Percentiles rank a stretch among this genome's conserved stretches.
Conservation (phyloP, 1,284 basidiomycete genomes). For the Malassezia restricta region DNA sequence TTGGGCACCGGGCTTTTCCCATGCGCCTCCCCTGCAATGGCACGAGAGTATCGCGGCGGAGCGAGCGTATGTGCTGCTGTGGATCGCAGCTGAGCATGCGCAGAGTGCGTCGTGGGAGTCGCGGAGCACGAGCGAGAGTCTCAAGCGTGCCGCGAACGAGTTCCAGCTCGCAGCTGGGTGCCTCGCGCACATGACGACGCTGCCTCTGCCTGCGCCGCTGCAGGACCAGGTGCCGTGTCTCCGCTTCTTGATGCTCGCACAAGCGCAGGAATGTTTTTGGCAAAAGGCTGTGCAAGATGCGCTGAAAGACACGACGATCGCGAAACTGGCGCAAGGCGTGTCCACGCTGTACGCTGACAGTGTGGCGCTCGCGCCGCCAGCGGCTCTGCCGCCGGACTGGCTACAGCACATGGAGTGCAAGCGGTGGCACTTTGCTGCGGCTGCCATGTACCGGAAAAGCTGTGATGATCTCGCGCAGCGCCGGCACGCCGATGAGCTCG, state of each 20-base stretch:
- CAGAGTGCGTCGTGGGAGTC: slow-evolving; percentile 24
- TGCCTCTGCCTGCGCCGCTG: slow-evolving; percentile 15
- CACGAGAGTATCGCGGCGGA: slow-evolving; percentile 12
- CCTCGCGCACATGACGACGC: slow-evolving; percentile 18
- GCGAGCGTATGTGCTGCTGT: slow-evolving; percentile 27
- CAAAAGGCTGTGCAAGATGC: slow-evolving; percentile 70
- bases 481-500: slow-evolving; percentile 38
- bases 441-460: slow-evolving; percentile 76
- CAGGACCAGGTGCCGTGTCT: slow-evolving; percentile 44
- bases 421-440: slow-evolving; percentile 72
- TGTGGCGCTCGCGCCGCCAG: not conserved
- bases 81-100: slow-evolving; percentile 28
- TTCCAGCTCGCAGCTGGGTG: slow-evolving; percentile 36
- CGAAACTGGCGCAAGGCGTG: slow-evolving; percentile 69
- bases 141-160: slow-evolving; percentile 27
- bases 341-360: slow-evolving; percentile 27
- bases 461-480: slow-evolving; percentile 78
- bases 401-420: slow-evolving; percentile 71
- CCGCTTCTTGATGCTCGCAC: slow-evolving; percentile 71
- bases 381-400: slow-evolving; percentile 56
- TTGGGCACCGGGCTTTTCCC: slow-evolving; percentile 17
- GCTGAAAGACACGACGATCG: slow-evolving; percentile 71
- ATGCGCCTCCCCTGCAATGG: not conserved
- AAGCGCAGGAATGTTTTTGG: slow-evolving; percentile 96
- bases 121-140: slow-evolving; percentile 32